These are phyloP conservation scores for Gracilaria domingensis DNA, from an alignment of 23 red algal species.

Conservation along the genomic window DNA sequence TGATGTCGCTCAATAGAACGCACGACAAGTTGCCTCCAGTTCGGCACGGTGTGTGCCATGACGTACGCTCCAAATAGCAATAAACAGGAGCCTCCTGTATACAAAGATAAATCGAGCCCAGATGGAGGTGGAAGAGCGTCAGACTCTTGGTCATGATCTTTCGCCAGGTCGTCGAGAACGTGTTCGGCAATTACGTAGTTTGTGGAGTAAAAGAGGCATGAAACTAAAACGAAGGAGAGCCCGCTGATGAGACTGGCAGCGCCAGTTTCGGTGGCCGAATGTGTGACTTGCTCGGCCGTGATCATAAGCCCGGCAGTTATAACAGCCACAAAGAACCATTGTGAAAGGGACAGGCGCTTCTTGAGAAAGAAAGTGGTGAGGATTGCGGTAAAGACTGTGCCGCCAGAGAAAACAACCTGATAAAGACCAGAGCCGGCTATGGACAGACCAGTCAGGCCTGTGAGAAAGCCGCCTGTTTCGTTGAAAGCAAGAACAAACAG, in stretches of 20 bases:
- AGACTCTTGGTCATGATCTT: conserved; percentile 45
- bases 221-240: conserved; percentile 75
- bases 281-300: conserved; percentile 80
- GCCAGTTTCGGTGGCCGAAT: conserved; percentile 35
- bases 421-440: conserved; percentile 86
- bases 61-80: conserved; percentile 78
- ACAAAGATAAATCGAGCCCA: conserved; percentile 78
- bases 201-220: conserved; percentile 78
- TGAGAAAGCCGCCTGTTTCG: conserved; percentile 75
- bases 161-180: conserved; percentile 46
- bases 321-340: conserved; percentile 69
- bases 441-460: conserved; percentile 73
- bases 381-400: conserved; percentile 83
- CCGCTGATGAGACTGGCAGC: conserved; percentile 58
- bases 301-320: conserved; percentile 83
- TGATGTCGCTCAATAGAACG: conserved; percentile 77
- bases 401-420: conserved; percentile 89
- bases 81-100: conserved; percentile 77
- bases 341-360: conserved; percentile 63
- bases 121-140: conserved; percentile 66
- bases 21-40: conserved; percentile 73
- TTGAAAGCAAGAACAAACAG: conserved; percentile 83
- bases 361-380: conserved; percentile 72
- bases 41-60: conserved; percentile 76
- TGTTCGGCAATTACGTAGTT: conserved; percentile 93